Evolutionary conservation across 305 asterid genomes (phyloP).

Genomic region (Solanum hybrid): DNA sequence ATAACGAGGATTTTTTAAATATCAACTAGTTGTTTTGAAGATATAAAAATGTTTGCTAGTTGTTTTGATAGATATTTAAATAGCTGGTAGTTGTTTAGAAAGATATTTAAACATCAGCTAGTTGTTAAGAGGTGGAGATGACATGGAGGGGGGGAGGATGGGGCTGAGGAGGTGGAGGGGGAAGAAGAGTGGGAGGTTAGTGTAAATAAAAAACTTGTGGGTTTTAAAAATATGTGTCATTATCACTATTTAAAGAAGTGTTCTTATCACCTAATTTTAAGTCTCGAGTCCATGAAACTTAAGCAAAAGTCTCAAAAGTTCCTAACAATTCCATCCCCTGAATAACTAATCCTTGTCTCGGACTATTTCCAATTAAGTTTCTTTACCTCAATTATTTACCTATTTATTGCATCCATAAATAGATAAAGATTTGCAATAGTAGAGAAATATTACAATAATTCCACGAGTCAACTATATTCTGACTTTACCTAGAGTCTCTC

Average conservation of each 20-base stretch:
- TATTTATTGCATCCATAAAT: not conserved
- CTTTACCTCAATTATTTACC: not conserved
- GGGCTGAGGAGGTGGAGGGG: not conserved
- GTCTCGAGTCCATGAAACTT: not conserved
- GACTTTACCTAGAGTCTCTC: conserved; percentile 85
- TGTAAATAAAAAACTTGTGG: not conserved
- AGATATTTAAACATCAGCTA: not conserved
- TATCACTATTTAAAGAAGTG: not conserved
- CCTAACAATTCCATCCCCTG: not conserved
- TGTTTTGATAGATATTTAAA: not conserved
- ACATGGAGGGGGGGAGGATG: not conserved
- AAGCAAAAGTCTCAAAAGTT: not conserved
- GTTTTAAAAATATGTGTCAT: not conserved
- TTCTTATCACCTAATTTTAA: not conserved
- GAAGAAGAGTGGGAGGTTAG: not conserved
- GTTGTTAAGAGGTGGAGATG: not conserved
- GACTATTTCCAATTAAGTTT: not conserved
- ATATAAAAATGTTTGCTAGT: not conserved
- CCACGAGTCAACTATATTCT: not conserved
- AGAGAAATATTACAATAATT: not conserved
- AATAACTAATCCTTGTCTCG: not conserved
- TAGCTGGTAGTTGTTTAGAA: not conserved
- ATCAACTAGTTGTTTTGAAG: not conserved
- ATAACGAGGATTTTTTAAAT: not conserved
- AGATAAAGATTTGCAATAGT: not conserved